Evolutionary conservation across 352 stramenopile genomes (phyloP), one percentile per base, ranked within the genome.

Genomic region (Pythium coloratum): DNA sequence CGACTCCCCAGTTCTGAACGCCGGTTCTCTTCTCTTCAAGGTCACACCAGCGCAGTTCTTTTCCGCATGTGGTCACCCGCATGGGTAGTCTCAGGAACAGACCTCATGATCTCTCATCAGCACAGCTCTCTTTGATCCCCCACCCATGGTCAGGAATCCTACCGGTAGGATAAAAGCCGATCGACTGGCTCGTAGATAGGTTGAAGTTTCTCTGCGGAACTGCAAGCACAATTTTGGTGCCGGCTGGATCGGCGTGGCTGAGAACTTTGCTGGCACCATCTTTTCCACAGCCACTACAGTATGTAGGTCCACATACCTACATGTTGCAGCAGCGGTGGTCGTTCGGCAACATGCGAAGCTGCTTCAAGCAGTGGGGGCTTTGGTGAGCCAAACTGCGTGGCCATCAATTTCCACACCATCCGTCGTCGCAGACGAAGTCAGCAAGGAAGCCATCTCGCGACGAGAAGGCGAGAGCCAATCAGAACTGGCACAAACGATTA

Each of bases 181-280:
- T 28, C 30, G 36, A 49, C 44, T 32, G 44, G 28, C 38, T 16
- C 38, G 60, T 26, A 62, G 36, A 61, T 55, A 34, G 46, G 42
- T 69, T 69, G 62, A 69, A 69, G 62, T 69, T 63, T 9, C 42
- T 64, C 18, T 14, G 20, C 46, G 3, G 46, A 53, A 53, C 46
- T 53, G 20, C 47, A 32, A 20, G 46, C 59, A 51, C 33, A 60
- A 50, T 49, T 47, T 33, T 62, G 18, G 55, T 32, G 40, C 36
- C 16, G 32, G 9, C 18, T 30, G n/a, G 46, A 53, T 53, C 46
- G 46, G 46, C n/a, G 18, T 20, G 13, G n/a, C 34, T 49, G 55
- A 34, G 55, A 61, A 61, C 34, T 40, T 56, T 56, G 50, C 54
- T 32, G 4, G 33, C 33, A 42, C 28, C n/a, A 44, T 47, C 54